These are phyloP conservation scores for Chrysanthemum lavandulifolium DNA, from an alignment of 129 eudicot genomes.

Conservation along the genomic window DNA sequence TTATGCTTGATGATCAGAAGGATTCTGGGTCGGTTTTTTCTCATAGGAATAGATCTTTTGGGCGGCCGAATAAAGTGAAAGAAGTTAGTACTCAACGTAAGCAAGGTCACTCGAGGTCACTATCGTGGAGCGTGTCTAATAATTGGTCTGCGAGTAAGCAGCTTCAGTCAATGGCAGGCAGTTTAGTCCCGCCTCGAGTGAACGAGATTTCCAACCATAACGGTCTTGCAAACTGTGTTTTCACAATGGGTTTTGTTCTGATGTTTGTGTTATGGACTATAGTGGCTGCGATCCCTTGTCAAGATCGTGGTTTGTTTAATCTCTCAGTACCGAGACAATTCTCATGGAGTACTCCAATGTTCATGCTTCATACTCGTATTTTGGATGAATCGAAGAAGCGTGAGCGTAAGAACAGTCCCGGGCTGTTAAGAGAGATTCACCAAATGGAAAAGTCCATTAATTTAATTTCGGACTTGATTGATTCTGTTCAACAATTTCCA, in stretches of 20 bases:
- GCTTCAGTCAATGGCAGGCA: conserved; percentile 64
- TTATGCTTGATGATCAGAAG: conserved; percentile 69
- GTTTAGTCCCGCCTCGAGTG: conserved; percentile 53
- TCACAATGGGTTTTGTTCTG: conserved; percentile 67
- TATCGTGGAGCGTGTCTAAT: conserved; percentile 91
- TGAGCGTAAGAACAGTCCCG: conserved; percentile 52
- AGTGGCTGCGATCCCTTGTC: conserved; percentile 92
- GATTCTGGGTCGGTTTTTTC: conserved; percentile 58
- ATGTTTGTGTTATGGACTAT: conserved; percentile 77
- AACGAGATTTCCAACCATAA: conserved; percentile 46
- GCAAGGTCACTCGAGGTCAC: conserved; percentile 70
- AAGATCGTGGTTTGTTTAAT: conserved; percentile 61
- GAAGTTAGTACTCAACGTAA: conserved; percentile 36
- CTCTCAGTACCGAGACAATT: conserved; percentile 64
- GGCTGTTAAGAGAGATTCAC: conserved; percentile 63
- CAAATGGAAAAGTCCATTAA: conserved; percentile 58
- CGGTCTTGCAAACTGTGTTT: conserved; percentile 54
- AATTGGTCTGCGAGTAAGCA: conserved; percentile 89
- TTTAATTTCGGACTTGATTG: conserved; percentile 65
- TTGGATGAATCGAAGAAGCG: conserved; percentile 72
- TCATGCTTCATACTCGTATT: conserved; percentile 53
- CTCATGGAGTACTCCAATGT: conserved; percentile 57
- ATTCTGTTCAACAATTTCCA: conserved; percentile 63
- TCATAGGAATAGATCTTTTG: conserved; percentile 66
- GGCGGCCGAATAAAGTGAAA: conserved; percentile 60